Evolutionary conservation across 75 land plant genomes (phyloP), one percentile per base, ranked within the genome.

Genomic region (Gnetum montanum): DNA sequence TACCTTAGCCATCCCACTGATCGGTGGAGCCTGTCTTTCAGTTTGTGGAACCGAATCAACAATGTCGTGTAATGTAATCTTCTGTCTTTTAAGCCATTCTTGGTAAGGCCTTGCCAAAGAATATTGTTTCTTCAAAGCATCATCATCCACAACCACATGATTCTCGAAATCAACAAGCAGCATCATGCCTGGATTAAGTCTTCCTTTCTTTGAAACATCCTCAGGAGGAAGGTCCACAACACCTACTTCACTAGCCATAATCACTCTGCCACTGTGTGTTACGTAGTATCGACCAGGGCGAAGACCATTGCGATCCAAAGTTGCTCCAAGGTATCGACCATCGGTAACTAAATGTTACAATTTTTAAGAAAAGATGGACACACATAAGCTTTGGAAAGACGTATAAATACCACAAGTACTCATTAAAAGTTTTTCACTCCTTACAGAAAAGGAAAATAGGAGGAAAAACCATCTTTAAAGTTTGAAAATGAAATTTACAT

Each of bases 171-270:
- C 99, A 6, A 95, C 99, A 36, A 95, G 68, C 34, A 90, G 75
- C 97, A 95, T 95, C 99, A 95, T 95, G 20, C 99, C 99, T 64
- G 99, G 99, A 65, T 84, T 84, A 3, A 95, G 88, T 46, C 99
- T 77, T 43, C 99, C 99, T 63, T 94, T 94, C 55, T 65, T 68
- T 46, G 58, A 34, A 7, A 94, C 81, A 76, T 94, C 96, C 54
- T 79, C 83, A 29, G 91, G 81, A n/a, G 91, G 71, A 59, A 94
- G 74, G 49, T 94, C 99, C 4, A 94, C 99, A 3, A 94, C 99
- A 26, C 99, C 99, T 33, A 94, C 99, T 67, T 94, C 99, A 82
- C 99, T 94, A 10, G 96, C 99, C 99, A 94, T 94, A 36, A 94
- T 70, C 40, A 94, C 99, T 31, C 96, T 70, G 3, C 90, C 83